Evolutionary conservation across 139 green algal genomes (phyloP).

Genomic region (Chlorella sp.): DNA sequence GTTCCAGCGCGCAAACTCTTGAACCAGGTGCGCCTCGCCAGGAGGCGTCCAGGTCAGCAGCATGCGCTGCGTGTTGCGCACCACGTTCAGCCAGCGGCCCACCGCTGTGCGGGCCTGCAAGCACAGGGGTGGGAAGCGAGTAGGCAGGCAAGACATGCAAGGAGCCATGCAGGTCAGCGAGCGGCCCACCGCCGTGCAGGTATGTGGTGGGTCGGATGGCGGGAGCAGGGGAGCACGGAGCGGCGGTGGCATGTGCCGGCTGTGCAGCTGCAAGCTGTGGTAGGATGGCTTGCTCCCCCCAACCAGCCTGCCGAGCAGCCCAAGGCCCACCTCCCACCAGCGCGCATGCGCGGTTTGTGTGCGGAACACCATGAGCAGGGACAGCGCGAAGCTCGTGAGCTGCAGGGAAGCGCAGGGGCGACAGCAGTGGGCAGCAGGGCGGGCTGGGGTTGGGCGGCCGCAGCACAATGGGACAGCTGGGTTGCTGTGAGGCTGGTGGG

Average conservation of each 20-base stretch:
- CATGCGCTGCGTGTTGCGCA: constrained; percentile 32
- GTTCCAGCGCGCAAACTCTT: constrained; percentile 19
- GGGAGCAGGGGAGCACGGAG: not conserved
- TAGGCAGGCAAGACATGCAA: no score
- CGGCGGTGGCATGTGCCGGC: not conserved
- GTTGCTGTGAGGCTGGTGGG: no score
- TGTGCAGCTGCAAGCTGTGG: not conserved
- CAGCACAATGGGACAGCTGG: no score
- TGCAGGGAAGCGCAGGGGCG: no score
- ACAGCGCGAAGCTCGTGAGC: constrained; percentile 49
- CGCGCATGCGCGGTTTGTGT: constrained; percentile 55
- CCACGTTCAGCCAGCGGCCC: constrained; percentile 22
- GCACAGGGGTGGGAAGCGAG: not conserved
- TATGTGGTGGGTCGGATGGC: not conserved
- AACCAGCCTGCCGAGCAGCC: not conserved
- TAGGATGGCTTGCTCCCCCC: not conserved
- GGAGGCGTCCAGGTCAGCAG: constrained; percentile 18
- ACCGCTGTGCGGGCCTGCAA: constrained; percentile 14
- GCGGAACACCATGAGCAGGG: constrained; percentile 62
- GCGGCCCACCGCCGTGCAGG: no score
- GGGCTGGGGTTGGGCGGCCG: no score
- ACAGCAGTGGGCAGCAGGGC: no score
- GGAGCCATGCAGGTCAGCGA: no score
- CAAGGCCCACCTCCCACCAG: constrained; percentile 56
- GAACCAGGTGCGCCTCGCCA: not conserved